Percentiles rank a stretch among this genome's conserved stretches.
Conservation (phyloP, 2,329 filamentous ascomycete species). For the Pseudogymnoascus verrucosus region DNA sequence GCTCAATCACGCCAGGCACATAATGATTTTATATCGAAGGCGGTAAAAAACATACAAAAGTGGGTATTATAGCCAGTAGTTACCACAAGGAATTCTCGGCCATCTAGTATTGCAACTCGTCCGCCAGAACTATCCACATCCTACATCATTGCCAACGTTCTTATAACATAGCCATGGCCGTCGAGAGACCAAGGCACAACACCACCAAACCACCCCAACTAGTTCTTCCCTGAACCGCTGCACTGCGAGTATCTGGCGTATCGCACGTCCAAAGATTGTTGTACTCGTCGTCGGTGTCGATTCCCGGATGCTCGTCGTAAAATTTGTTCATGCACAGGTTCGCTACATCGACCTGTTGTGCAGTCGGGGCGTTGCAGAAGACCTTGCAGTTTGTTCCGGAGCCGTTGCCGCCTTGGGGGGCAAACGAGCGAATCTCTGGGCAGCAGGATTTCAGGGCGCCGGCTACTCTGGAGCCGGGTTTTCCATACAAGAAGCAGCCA, state of each 20-base stretch:
- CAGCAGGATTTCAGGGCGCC: not conserved
- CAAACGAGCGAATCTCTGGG: not conserved
- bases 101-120: not conserved
- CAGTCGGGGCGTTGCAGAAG: not conserved
- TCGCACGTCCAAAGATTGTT: no score
- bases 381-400: not conserved
- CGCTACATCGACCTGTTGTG: not conserved
- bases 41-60: no score
- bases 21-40: no score
- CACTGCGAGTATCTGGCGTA: no score
- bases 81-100: not conserved
- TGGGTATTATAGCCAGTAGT: no score
- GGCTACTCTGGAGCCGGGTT: not conserved
- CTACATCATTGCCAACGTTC: not conserved
- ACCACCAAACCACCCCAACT: not conserved
- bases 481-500: not conserved
- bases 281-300: no score
- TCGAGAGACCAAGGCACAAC: not conserved
- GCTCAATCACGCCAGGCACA: no score
- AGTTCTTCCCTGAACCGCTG: not conserved
- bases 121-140: not conserved
- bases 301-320: no score
- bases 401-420: not conserved
- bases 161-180: not conserved
- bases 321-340: not conserved